A percentile compares a stretch with the other conserved stretches of the same genome.
Conservation (phyloP, 768 basidiomycete genomes). For the Lentinula guzmanii region DNA sequence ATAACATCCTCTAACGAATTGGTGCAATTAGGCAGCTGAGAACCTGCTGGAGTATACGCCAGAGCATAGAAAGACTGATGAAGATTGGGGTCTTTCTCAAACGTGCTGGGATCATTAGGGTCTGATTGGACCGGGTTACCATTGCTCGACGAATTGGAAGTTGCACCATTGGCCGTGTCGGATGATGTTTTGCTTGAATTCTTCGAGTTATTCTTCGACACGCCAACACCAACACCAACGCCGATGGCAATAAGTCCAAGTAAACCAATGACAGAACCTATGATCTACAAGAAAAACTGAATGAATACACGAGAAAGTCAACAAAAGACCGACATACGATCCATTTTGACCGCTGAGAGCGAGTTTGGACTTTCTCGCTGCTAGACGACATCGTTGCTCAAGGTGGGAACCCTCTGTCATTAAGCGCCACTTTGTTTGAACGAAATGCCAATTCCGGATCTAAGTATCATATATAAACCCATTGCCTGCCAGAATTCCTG, state of each 20-base stretch:
- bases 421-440: background rate
- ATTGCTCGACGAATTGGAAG: constrained; percentile 4
- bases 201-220: constrained; percentile 30
- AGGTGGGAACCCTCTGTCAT: background rate
- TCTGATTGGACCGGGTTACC: constrained; percentile 20
- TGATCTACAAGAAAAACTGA: constrained; percentile 30
- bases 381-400: constrained; percentile 11
- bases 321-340: constrained; percentile 39
- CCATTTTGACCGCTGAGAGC: constrained; percentile 40
- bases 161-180: constrained; percentile 5
- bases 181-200: constrained; percentile 17
- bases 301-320: background rate
- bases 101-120: constrained; percentile 70
- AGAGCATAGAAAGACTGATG: constrained; percentile 78
- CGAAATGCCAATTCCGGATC: background rate
- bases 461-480: no score
- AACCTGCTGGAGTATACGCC: constrained; percentile 78
- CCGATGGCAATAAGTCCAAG: constrained; percentile 40
- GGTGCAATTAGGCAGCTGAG: constrained; percentile 68
- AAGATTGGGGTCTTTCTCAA: constrained; percentile 61
- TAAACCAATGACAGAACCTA: constrained; percentile 33
- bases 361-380: constrained; percentile 22
- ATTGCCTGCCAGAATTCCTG: no score
- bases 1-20: constrained; percentile 51
- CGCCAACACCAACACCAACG: constrained; percentile 50